These are phyloP conservation scores for Fusarium sp. DNA, from an alignment of 2,329 filamentous ascomycete genomes.

Conservation along the genomic window DNA sequence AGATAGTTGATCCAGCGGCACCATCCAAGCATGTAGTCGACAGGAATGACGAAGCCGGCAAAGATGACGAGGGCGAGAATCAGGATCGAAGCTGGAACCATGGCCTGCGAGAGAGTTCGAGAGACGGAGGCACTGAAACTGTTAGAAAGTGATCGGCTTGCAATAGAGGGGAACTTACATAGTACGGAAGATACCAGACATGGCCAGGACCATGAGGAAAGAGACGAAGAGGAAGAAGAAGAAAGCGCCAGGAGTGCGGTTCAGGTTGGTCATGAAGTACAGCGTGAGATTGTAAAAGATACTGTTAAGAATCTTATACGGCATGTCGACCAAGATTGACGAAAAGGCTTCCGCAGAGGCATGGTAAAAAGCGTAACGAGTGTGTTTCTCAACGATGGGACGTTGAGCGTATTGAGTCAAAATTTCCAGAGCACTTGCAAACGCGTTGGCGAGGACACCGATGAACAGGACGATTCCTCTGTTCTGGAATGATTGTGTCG, in stretches of 20 bases:
- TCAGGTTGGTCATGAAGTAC: constrained; percentile 61
- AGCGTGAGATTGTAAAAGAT: constrained; percentile 57
- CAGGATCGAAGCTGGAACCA: constrained; percentile 55
- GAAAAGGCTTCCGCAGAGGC: constrained; percentile 49
- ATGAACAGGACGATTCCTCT: constrained; percentile 63
- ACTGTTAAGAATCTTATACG: constrained; percentile 53
- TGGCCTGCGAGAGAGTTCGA: constrained; percentile 62
- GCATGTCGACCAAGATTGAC: constrained; percentile 55
- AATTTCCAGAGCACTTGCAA: constrained; percentile 52
- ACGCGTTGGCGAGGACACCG: constrained; percentile 64
- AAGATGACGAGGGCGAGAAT: constrained; percentile 48
- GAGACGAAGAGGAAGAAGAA: constrained; percentile 59
- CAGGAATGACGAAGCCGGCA: constrained; percentile 61
- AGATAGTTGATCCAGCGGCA: constrained; percentile 75
- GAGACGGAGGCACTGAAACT: constrained; percentile 52
- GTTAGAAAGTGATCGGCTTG: neutral
- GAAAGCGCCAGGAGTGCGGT: constrained; percentile 56
- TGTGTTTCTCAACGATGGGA: constrained; percentile 53
- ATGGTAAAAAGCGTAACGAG: constrained; percentile 54
- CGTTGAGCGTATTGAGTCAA: constrained; percentile 52
- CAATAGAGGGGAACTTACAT: constrained; percentile 35
- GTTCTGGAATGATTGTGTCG: constrained; percentile 21
- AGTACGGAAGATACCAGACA: constrained; percentile 70
- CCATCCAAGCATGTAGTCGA: constrained; percentile 69
- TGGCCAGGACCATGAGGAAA: constrained; percentile 66